A percentile compares a stretch with the other conserved stretches of the same genome.
Evolutionary conservation across 352 stramenopile genomes (phyloP).

Genomic region (Globisporangium sylvaticum): DNA sequence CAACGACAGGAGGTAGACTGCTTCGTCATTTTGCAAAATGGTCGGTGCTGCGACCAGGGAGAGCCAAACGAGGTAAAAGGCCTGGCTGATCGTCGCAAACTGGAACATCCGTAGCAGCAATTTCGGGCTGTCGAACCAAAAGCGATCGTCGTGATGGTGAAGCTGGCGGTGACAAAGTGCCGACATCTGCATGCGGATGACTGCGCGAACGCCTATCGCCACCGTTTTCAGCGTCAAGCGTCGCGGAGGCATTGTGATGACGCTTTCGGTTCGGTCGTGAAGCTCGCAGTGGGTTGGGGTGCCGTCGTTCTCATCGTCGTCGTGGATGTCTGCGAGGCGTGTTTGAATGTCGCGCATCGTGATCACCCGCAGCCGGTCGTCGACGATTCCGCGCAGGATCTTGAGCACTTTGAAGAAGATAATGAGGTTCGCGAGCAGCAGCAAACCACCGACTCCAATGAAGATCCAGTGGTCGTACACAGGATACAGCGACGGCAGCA

Average conservation of each 20-base stretch:
- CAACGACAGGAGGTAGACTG: conserved; percentile 36
- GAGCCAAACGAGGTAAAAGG: conserved; percentile 86
- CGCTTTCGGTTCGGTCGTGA: neutral
- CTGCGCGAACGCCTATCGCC: conserved; percentile 54
- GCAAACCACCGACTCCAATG: conserved; percentile 43
- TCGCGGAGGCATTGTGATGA: conserved; percentile 13
- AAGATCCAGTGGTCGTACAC: conserved; percentile 75
- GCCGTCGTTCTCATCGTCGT: conserved; percentile 4
- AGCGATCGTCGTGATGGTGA: conserved; percentile 76
- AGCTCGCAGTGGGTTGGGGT: neutral
- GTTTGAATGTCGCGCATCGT: conserved; percentile 59
- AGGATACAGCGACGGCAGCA: conserved; percentile 65
- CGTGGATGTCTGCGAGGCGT: conserved; percentile 24
- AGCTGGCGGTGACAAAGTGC: conserved; percentile 78
- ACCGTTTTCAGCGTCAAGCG: conserved; percentile 49
- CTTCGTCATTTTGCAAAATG: conserved; percentile 20
- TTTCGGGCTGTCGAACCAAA: conserved; percentile 78
- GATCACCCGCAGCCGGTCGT: conserved; percentile 74
- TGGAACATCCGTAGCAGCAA: conserved; percentile 78
- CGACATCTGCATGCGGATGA: conserved; percentile 88
- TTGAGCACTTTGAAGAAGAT: conserved; percentile 86
- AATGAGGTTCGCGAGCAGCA: conserved; percentile 66
- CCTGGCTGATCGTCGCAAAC: conserved; percentile 82
- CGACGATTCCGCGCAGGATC: conserved; percentile 79
- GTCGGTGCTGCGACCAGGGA: conserved; percentile 65